phyloP scores from a whole-genome alignment of 2,329 filamentous ascomycete species.

The Ceratocystis diversiconidia region DNA sequence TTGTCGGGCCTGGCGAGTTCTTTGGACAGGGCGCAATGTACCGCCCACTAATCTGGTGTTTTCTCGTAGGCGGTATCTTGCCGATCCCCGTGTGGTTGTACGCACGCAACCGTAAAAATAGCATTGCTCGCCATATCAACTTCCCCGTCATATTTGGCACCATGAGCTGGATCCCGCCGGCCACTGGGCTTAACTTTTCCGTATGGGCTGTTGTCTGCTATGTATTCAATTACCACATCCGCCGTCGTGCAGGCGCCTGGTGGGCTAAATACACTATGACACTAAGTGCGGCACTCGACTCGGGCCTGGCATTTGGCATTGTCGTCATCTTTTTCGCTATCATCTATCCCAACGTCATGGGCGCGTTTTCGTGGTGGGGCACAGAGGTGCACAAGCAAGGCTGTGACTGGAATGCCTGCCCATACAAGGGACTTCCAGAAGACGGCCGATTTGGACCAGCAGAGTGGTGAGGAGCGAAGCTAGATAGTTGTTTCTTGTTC shows the following conservation, averaged over 20 bases:
- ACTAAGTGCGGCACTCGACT: conserved; percentile 68
- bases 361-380: conserved; percentile 71
- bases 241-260: conserved; percentile 56
- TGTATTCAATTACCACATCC: conserved; percentile 65
- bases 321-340: conserved; percentile 77
- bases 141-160: conserved; percentile 72
- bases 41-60: conserved; percentile 64
- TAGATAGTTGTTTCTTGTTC: neutral
- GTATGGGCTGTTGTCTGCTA: conserved; percentile 79
- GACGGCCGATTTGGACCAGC: conserved; percentile 54
- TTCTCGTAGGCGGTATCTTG: conserved; percentile 59
- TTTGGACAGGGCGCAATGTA: conserved; percentile 67
- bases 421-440: conserved; percentile 49
- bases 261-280: conserved; percentile 92
- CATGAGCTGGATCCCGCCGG: conserved; percentile 75
- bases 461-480: conserved; percentile 32
- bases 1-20: conserved; percentile 70
- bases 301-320: conserved; percentile 66
- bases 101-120: conserved; percentile 42
- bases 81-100: conserved; percentile 64
- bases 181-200: conserved; percentile 74
- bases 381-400: conserved; percentile 74
- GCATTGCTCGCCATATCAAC: conserved; percentile 61
- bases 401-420: conserved; percentile 72
- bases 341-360: conserved; percentile 64